Base-by-base conservation (phyloP, 108 stramenopile genomes). In the Pseudonitzschia multiseries region DNA sequence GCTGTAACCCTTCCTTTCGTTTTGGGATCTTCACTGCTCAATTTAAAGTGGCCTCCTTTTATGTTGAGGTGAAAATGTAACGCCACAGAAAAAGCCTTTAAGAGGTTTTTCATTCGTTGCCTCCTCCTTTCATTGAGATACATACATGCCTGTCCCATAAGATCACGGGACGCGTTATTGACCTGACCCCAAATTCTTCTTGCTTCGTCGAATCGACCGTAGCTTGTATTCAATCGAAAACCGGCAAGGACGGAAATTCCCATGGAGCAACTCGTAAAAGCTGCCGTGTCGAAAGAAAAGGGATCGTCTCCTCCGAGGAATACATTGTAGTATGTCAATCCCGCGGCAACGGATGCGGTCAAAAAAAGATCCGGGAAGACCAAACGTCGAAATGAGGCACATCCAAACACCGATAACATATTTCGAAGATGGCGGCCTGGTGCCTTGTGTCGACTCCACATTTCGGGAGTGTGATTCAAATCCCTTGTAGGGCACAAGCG, bases 211-310 rank as follows among this genome's bases (percentile, higher is more conserved):
- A 79, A 84, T 27, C 85, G 60, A 40, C 78, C 83, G 53, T 86
- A 84, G 32, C 64, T 67, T 0, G 78, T 72, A 66, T 86, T 86
- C 57, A 86, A 59, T 27, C 85, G 81, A 71, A 86, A 86, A n/a
- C 80, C 85, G 22, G 83, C 76, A 20, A 86, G 59, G 6, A 86
- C 24, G 17, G 71, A 83, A 62, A 86, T 73, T 33, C 83, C 85
- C 56, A 83, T 82, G 6, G 83, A 84, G n/a, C 56, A 81, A n/a
- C 73, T 83, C 27, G 83, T 80, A 40, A 86, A 61, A 8, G 74
- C 78, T 1, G 24, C 27, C 10, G 27, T 53, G 33, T 70, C 52
- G 32, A 62, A 62, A 26, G 21, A 21, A 56, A 56, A 56, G 13
- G 54, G 54, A 12, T 56, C 54, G 24, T 9, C 54, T 26, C 21